A percentile compares a stretch with the other conserved stretches of the same genome.
phyloP scores from a whole-genome alignment of 2,329 filamentous ascomycete genomes.

The Fusarium sp. region DNA sequence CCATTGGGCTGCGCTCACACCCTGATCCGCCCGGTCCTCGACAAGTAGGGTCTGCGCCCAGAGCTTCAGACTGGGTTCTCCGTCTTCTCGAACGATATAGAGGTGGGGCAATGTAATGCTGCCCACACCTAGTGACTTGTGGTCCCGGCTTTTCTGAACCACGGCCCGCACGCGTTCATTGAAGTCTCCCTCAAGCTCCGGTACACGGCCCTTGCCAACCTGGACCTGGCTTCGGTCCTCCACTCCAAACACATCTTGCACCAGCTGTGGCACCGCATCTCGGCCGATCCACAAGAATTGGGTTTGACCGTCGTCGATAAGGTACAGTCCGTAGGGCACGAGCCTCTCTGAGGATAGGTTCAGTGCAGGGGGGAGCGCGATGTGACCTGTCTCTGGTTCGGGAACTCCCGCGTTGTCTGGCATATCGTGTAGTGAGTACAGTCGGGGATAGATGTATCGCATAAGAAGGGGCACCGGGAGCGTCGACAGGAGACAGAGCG shows the following conservation, averaged over 20 bases:
- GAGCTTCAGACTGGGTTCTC: conserved; percentile 91
- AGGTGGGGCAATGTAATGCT: conserved; percentile 93
- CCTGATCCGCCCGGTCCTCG: conserved; percentile 94
- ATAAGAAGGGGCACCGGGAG: conserved; percentile 89
- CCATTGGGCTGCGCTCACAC: conserved; percentile 92
- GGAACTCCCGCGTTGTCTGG: conserved; percentile 90
- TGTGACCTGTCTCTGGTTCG: conserved; percentile 87
- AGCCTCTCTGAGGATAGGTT: conserved; percentile 91
- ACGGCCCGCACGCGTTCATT: conserved; percentile 93
- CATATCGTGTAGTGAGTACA: conserved; percentile 96
- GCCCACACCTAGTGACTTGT: conserved; percentile 86
- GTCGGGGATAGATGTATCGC: conserved; percentile 88
- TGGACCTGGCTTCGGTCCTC: conserved; percentile 85
- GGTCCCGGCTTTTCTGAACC: conserved; percentile 90
- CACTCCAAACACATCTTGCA: conserved; percentile 90
- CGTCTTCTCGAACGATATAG: conserved; percentile 94
- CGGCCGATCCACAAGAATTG: conserved; percentile 98
- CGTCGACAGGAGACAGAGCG: conserved; percentile 93
- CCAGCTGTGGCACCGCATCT: conserved; percentile 88
- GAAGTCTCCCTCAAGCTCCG: conserved; percentile 93
- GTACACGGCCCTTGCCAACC: conserved; percentile 88
- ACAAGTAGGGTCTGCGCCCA: conserved; percentile 98
- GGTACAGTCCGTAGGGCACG: conserved; percentile 89
- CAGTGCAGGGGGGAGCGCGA: conserved; percentile 82
- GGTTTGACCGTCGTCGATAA: conserved; percentile 96